Base-by-base conservation (phyloP, 1,284 basidiomycete genomes). In the Apiotrichum laibachii region DNA sequence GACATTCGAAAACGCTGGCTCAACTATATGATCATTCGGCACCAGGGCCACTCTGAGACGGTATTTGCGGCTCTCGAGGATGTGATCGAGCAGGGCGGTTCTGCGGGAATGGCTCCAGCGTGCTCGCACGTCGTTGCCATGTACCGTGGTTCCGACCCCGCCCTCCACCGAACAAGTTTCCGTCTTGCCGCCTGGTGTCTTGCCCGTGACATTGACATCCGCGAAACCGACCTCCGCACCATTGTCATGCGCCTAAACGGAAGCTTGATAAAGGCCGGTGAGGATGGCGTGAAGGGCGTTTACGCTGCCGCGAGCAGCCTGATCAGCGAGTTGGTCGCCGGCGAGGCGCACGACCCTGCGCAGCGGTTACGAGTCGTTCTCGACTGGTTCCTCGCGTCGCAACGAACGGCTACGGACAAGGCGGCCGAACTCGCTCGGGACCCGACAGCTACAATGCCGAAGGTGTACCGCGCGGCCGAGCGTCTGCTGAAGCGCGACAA, bases 51-150 rank as follows among this genome's bases (percentile, higher is more conserved):
- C 43, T 40, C 48, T 4, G 26, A 26, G 37, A 42, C 40, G n/a
- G 45, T 48, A 2, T 58, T 55, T 18, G 45, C 21, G 6, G 53
- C 50, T 12, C 56, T 63, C 11, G 54, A 63, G 37, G 57, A 65
- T 15, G 31, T 72, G 19, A 53, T 70, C 8, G 64, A 63, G 19
- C 47, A 62, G 37, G 62, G 59, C 11, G 68, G 65, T 9, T 55
- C 44, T 9, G 13, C 16, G 1, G 61, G 59, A n/a, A 54, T 70
- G 22, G 58, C 54, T 5, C 42, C 51, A 11, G 21, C 46, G 2
- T 60, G 21, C 16, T 47, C 39, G 39, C 56, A 18, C 21, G 50
- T 45, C 39, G 45, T 48, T 18, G 51, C 31, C 33, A 54, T 54
- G 39, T 55, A 60, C 50, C 18, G 26, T 4, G 54, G 54, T 31